phyloP scores from a whole-genome alignment of 2,329 filamentous ascomycete species.

The Hypomyces rosellus region DNA sequence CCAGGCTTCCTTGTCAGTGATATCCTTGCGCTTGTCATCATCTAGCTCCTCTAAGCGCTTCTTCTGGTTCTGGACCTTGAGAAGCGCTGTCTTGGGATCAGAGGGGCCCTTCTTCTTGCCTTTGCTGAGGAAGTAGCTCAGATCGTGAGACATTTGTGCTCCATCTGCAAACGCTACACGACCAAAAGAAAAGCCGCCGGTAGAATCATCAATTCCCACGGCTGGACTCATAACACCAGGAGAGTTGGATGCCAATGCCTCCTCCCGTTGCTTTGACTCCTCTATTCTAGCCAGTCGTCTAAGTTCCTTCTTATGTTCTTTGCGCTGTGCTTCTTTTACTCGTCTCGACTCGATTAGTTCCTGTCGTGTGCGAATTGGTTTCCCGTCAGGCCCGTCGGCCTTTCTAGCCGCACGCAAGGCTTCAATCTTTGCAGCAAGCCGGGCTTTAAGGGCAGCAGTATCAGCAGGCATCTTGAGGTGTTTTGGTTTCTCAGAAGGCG shows the following conservation, averaged over 20 bases:
- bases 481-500: constrained; percentile 56
- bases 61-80: constrained; percentile 80
- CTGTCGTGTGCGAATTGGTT: constrained; percentile 72
- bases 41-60: constrained; percentile 70
- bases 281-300: constrained; percentile 72
- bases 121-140: constrained; percentile 49
- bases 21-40: constrained; percentile 72
- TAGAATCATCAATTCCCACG: constrained; percentile 43
- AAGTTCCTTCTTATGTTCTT: constrained; percentile 82
- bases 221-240: constrained; percentile 53
- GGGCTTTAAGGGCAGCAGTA: constrained; percentile 67
- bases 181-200: constrained; percentile 78
- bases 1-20: constrained; percentile 93
- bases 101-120: constrained; percentile 72
- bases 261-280: constrained; percentile 62
- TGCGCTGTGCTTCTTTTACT: constrained; percentile 79
- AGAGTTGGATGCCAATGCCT: constrained; percentile 57
- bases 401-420: constrained; percentile 79
- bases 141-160: constrained; percentile 66
- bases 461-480: constrained; percentile 63
- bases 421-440: constrained; percentile 77
- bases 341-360: constrained; percentile 87
- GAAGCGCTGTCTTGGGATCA: constrained; percentile 80
- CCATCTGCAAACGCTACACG: constrained; percentile 88
- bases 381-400: constrained; percentile 76